Evolutionary conservation across 345 rosid genomes (phyloP).

Genomic region (Populus nigra): DNA sequence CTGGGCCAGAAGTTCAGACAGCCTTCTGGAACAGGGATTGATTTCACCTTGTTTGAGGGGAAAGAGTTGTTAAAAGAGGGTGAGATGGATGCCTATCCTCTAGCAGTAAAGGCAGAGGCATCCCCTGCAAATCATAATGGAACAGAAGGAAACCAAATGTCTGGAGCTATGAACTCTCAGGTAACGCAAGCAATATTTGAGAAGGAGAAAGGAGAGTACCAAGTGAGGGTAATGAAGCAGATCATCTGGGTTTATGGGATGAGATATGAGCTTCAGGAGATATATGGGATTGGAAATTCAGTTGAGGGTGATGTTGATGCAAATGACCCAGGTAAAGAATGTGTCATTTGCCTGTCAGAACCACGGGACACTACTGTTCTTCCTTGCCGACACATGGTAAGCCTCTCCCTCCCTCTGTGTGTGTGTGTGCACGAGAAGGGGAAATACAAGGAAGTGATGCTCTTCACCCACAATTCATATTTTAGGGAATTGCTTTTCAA

Average conservation of each 20-base stretch:
- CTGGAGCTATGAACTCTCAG: constrained; percentile 59
- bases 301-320: constrained; percentile 75
- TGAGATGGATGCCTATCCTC: constrained; percentile 53
- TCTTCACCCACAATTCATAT: not conserved
- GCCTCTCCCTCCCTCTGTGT: not conserved
- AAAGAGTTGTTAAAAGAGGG: constrained; percentile 44
- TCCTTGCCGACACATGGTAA: constrained; percentile 99
- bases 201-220: constrained; percentile 70
- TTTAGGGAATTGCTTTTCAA: not conserved
- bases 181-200: constrained; percentile 73
- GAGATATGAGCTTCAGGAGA: constrained; percentile 93
- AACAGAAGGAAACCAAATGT: constrained; percentile 41
- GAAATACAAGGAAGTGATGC: not conserved
- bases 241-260: constrained; percentile 70
- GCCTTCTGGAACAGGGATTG: constrained; percentile 77
- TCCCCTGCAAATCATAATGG: constrained; percentile 23
- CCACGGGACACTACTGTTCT: constrained; percentile 89
- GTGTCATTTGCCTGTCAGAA: constrained; percentile 94
- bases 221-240: constrained; percentile 73
- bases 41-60: constrained; percentile 64
- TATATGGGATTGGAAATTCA: constrained; percentile 88
- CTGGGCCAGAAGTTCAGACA: constrained; percentile 90
- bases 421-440: not conserved
- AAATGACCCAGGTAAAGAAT: constrained; percentile 87
- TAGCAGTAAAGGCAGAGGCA: constrained; percentile 88